A percentile compares a stretch with the other conserved stretches of the same genome.
phyloP scores from a whole-genome alignment of 352 stramenopile genomes.

The Globisporangium yorkense region DNA sequence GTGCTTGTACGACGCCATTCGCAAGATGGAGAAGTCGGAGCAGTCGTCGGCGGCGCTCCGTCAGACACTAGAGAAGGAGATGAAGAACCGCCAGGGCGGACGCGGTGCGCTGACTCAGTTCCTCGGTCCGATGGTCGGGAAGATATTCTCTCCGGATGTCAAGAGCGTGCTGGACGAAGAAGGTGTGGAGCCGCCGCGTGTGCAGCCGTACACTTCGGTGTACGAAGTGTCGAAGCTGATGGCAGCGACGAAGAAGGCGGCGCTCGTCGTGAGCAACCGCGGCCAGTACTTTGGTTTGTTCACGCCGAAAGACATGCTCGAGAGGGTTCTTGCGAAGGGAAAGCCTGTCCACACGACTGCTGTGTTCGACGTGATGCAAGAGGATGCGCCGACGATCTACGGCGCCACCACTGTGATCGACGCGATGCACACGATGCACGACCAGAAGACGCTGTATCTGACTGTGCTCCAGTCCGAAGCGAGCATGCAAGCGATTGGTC shows the following conservation, averaged over 20 bases:
- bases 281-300: constrained; percentile 94
- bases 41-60: constrained; percentile 66
- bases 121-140: constrained; percentile 81
- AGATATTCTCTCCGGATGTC: constrained; percentile 85
- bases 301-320: constrained; percentile 97
- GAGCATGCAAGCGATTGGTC: constrained; percentile 57
- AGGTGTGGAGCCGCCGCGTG: constrained; percentile 60
- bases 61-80: constrained; percentile 74
- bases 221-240: constrained; percentile 93
- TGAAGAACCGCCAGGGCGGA: constrained; percentile 42
- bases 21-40: constrained; percentile 94
- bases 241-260: constrained; percentile 91
- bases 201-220: constrained; percentile 88
- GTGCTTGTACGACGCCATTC: constrained; percentile 98
- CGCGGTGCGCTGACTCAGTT: constrained; percentile 45
- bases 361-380: constrained; percentile 90
- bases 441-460: constrained; percentile 84
- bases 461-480: constrained; percentile 71
- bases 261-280: constrained; percentile 92
- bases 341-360: constrained; percentile 89
- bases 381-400: constrained; percentile 70
- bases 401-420: constrained; percentile 70
- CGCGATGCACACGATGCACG: constrained; percentile 86
- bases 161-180: constrained; percentile 83
- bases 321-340: constrained; percentile 91